These are phyloP conservation scores for Pholiota microspora DNA, from an alignment of 768 basidiomycete species.

Conservation along the genomic window DNA sequence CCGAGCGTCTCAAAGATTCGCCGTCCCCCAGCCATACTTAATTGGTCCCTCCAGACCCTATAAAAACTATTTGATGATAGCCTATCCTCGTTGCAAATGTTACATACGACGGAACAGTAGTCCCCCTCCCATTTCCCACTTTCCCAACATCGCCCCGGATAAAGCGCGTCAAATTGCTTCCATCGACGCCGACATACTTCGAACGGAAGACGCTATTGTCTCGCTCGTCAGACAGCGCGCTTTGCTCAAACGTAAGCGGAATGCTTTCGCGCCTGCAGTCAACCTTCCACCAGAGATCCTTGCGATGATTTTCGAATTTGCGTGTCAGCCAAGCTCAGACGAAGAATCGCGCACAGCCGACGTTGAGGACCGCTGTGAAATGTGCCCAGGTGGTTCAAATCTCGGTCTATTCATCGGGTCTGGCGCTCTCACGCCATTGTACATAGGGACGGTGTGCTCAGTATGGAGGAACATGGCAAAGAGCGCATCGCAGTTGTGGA, in stretches of 20 bases:
- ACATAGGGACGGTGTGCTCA: slow-evolving; percentile 19
- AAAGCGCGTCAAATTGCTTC: slow-evolving; percentile 7
- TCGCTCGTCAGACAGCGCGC: slow-evolving; percentile 18
- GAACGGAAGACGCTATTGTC: slow-evolving; percentile 20
- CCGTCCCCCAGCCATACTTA: not conserved
- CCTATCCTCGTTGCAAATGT: not conserved
- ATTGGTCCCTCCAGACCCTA: not conserved
- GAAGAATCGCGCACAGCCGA: not conserved
- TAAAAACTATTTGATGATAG: not conserved
- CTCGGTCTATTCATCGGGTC: slow-evolving; percentile 13
- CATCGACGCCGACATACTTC: slow-evolving; percentile 20
- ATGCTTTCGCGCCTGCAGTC: slow-evolving; percentile 17
- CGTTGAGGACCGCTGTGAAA: not conserved
- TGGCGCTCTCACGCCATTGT: slow-evolving; percentile 19
- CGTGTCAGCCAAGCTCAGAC: slow-evolving; percentile 12
- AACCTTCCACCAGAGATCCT: slow-evolving; percentile 19
- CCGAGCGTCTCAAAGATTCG: not conserved
- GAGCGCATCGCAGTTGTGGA: slow-evolving; percentile 19
- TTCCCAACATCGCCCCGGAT: slow-evolving; percentile 3
- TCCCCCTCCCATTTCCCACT: slow-evolving; percentile 19
- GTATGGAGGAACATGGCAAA: slow-evolving; percentile 19
- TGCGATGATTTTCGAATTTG: slow-evolving; percentile 18
- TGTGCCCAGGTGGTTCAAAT: slow-evolving; percentile 2
- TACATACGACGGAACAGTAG: slow-evolving; percentile 28
- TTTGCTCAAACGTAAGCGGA: slow-evolving; percentile 17